phyloP scores from a whole-genome alignment of 2,329 filamentous ascomycete species.

The Lasiodiplodia citricola region DNA sequence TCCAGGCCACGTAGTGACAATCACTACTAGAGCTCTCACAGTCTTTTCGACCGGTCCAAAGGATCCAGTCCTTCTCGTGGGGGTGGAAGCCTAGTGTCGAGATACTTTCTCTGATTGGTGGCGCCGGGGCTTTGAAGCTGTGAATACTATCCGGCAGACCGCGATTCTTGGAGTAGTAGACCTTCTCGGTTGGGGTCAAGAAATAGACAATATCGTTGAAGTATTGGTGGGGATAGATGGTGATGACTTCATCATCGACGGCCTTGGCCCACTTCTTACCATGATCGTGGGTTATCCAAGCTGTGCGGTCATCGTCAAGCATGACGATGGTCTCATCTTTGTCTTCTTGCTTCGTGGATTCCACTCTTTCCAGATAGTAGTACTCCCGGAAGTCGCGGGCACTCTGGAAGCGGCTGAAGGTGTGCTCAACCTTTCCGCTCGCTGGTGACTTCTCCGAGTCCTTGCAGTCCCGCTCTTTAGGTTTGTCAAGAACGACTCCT shows the following conservation, averaged over 20 bases:
- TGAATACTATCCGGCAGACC: slow-evolving; percentile 68
- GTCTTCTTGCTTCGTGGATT: slow-evolving; percentile 58
- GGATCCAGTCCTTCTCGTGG: slow-evolving; percentile 83
- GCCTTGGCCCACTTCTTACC: slow-evolving; percentile 86
- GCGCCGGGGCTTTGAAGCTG: slow-evolving; percentile 72
- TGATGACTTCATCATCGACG: slow-evolving; percentile 69
- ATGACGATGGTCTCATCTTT: slow-evolving; percentile 76
- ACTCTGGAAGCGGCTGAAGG: slow-evolving; percentile 67
- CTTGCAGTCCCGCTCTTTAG: slow-evolving; percentile 75
- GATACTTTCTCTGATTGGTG: slow-evolving; percentile 55
- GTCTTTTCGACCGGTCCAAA: slow-evolving; percentile 79
- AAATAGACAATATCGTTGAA: slow-evolving; percentile 89
- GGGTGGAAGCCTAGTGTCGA: slow-evolving; percentile 81
- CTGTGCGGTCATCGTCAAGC: slow-evolving; percentile 62
- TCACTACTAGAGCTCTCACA: slow-evolving; percentile 62
- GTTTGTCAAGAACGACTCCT: slow-evolving; percentile 50
- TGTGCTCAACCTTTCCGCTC: slow-evolving; percentile 69
- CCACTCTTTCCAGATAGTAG: slow-evolving; percentile 80
- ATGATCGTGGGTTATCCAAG: slow-evolving; percentile 82
- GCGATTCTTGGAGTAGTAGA: slow-evolving; percentile 82
- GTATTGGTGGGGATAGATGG: slow-evolving; percentile 78
- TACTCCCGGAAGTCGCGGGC: slow-evolving; percentile 58
- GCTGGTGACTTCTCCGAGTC: slow-evolving; percentile 63
- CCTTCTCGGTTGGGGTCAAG: slow-evolving; percentile 69
- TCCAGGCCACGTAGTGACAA: slow-evolving; percentile 76